Evolutionary conservation across 2,329 filamentous ascomycete genomes (phyloP).

Genomic region (Xylariaceae sp.): DNA sequence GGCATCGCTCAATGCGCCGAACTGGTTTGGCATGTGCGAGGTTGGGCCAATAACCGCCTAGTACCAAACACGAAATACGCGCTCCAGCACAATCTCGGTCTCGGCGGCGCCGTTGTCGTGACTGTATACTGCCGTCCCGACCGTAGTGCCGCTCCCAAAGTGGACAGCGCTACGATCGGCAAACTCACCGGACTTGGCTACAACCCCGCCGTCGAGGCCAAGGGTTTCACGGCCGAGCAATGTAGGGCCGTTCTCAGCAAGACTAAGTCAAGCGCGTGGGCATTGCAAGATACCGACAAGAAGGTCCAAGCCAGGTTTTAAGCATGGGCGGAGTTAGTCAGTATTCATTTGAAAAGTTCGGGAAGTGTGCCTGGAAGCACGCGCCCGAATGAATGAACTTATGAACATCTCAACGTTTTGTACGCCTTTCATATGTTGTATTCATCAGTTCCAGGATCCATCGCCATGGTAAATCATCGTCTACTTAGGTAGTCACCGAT

Average conservation of each 20-base stretch:
- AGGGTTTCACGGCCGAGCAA: conserved; percentile 78
- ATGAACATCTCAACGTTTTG: background rate
- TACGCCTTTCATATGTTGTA: background rate
- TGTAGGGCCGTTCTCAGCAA: conserved; percentile 65
- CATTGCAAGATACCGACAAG: conserved; percentile 66
- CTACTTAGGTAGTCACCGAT: too few species aligned
- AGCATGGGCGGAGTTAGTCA: background rate
- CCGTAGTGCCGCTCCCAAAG: conserved; percentile 54
- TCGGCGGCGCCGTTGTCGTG: conserved; percentile 85
- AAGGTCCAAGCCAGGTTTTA: conserved; percentile 69
- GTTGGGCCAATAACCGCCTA: conserved; percentile 88
- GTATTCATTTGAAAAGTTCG: background rate
- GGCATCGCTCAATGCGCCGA: conserved; percentile 95
- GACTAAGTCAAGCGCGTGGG: conserved; percentile 62
- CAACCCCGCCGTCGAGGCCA: conserved; percentile 85
- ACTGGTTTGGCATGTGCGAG: conserved; percentile 88
- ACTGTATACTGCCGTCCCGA: conserved; percentile 85
- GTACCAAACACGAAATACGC: conserved; percentile 63
- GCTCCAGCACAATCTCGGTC: conserved; percentile 87
- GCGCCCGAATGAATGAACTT: background rate
- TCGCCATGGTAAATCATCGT: too few species aligned
- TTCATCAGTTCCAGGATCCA: too few species aligned
- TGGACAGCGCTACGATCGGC: conserved; percentile 60
- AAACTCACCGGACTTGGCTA: conserved; percentile 70
- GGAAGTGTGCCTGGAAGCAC: background rate